Conservation (phyloP, 306 rosid genomes). For the Corylus heterophylla region DNA sequence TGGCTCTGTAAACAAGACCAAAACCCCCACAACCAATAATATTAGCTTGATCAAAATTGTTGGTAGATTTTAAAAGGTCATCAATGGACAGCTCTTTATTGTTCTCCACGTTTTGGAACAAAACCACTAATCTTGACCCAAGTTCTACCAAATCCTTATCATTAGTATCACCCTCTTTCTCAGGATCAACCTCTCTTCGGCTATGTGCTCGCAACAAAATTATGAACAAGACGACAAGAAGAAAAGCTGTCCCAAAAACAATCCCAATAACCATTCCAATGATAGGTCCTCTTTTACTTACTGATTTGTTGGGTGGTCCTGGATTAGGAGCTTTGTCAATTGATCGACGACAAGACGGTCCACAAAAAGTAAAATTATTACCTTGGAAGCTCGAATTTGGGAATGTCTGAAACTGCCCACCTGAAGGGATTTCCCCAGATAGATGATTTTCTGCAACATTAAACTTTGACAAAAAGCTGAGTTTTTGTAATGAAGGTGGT, state of each 20-base stretch:
- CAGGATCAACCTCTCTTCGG: slow-evolving; percentile 39
- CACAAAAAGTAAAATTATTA: slow-evolving; percentile 46
- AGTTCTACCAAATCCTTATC: slow-evolving; percentile 31
- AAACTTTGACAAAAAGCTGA: slow-evolving; percentile 52
- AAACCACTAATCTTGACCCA: slow-evolving; percentile 36
- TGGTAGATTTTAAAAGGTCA: slow-evolving; percentile 56
- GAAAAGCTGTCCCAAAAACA: slow-evolving; percentile 18
- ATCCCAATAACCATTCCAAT: slow-evolving; percentile 39
- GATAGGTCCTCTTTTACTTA: slow-evolving; percentile 10
- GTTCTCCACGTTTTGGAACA: slow-evolving; percentile 36
- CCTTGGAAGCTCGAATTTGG: slow-evolving; percentile 55
- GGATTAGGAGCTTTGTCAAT: background rate
- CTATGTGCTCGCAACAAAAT: slow-evolving; percentile 25
- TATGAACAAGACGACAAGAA: slow-evolving; percentile 28
- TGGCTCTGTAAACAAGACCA: slow-evolving; percentile 83
- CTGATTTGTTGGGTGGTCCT: background rate
- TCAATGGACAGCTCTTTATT: slow-evolving; percentile 37
- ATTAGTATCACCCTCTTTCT: slow-evolving; percentile 22
- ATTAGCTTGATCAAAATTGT: slow-evolving; percentile 74
- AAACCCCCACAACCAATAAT: slow-evolving; percentile 87
- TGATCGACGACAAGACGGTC: slow-evolving; percentile 16
- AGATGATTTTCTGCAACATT: slow-evolving; percentile 49
- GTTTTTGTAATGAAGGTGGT: slow-evolving; percentile 36
- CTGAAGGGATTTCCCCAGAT: slow-evolving; percentile 45
- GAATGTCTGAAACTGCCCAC: slow-evolving; percentile 51